Evolutionary conservation across 768 basidiomycete genomes (phyloP), one percentile per base, ranked within the genome.

Genomic region (Tylopilus balloui): DNA sequence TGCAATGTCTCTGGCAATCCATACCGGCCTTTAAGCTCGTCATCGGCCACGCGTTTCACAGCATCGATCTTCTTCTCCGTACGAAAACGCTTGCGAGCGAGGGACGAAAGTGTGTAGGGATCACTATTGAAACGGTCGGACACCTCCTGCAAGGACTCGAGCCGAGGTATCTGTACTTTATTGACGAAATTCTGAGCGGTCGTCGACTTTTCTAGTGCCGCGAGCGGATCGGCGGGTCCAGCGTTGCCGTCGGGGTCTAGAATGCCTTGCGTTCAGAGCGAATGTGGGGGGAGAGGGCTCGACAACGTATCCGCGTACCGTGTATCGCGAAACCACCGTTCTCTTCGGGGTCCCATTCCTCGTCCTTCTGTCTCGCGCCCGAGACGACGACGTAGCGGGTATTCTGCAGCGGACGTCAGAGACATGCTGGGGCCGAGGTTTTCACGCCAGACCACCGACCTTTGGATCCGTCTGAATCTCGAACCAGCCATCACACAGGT

Each of bases 381-480:
- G 87, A 87, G 3, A 80, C 76, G 1, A 98, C 96, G 20, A 96
- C 84, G 61, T 99, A 99, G 15, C 88, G 81, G 1, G 96, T 95
- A 61, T 98, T 96, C 96, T 97, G 12, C 14, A 14, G 2, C 15
- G 12, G 3, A 45, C 17, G 41, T 37, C n/a, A n/a, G 47, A 46
- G 31, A 39, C 21, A 15, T 7, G 15, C 6, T n/a, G n/a, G n/a
- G 7, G 15, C 6, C 10, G 9, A n/a, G 15, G 12, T 19, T 1
- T n/a, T n/a, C n/a, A n/a, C n/a, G n/a, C n/a, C n/a, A 1, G 37
- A 13, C 2, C 19, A 13, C 73, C 43, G 55, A 90, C 94, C 84
- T 97, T 87, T 3, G 95, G 95, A 61, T 99, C 95, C 8, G 96
- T 98, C 55, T 94, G 81, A 45, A 99, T 93, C 72, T 96, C 94